These are phyloP conservation scores for Vigna nakashimae DNA, from an alignment of 306 rosid genomes.

Conservation along the genomic window DNA sequence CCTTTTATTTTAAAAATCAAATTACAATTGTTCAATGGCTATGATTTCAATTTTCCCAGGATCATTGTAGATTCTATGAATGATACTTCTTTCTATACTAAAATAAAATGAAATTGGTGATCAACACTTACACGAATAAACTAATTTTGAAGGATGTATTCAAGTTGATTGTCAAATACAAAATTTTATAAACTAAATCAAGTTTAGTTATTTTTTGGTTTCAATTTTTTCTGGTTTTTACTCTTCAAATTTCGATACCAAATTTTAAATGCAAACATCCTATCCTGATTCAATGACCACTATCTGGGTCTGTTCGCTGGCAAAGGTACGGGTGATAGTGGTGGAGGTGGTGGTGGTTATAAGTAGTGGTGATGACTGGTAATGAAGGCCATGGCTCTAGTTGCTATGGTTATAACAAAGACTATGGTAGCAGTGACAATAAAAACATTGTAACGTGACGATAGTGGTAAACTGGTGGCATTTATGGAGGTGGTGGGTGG, in stretches of 20 bases:
- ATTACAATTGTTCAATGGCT: not conserved
- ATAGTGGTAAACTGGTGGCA: not conserved
- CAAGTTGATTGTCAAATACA: not conserved
- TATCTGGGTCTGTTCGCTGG: not conserved
- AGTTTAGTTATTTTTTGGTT: not conserved
- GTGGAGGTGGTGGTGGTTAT: not conserved
- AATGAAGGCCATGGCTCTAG: not conserved
- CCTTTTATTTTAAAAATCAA: slow-evolving; percentile 17
- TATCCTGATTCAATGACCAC: not conserved
- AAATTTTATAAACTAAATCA: not conserved
- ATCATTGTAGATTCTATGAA: slow-evolving; percentile 9
- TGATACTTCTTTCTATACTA: not conserved
- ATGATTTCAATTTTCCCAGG: slow-evolving; percentile 1
- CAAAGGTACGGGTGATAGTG: not conserved
- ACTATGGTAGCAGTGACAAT: not conserved
- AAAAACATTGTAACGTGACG: not conserved
- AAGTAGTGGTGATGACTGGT: not conserved
- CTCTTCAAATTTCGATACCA: not conserved
- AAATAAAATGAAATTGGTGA: not conserved
- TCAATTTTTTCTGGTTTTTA: not conserved
- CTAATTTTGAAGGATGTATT: not conserved
- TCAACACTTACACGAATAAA: not conserved
- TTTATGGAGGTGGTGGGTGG: not conserved
- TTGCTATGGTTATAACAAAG: not conserved
- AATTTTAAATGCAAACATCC: not conserved